Base-by-base conservation (phyloP, 2,329 filamentous ascomycete genomes). In the Chaetomiaceae sp. region DNA sequence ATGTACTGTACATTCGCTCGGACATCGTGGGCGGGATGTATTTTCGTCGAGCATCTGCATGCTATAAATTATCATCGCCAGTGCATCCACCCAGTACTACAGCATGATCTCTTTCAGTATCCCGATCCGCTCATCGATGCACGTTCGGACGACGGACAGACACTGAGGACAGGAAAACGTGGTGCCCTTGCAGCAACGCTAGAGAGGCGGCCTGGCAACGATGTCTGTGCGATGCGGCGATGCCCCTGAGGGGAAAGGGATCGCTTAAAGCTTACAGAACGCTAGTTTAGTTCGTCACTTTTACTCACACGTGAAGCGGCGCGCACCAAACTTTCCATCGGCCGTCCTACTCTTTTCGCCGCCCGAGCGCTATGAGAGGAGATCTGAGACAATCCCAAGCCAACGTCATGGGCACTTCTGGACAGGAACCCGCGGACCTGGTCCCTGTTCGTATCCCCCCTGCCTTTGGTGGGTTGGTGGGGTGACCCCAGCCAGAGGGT, bases 341-440 rank as follows among this genome's bases (percentile, higher is more conserved):
- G 53, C 32, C 45, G 10, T 42, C 34, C 18, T 48, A 21, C 36
- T 40, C 18, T 47, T 30, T 32, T 32, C 30, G 37, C 32, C 36
- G 14, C 40, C 18, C 38, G 13, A 50, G 16, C 34, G 29, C 42
- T 43, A 42, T 43, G n/a, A 32, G 33, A 38, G 9, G n/a, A 53
- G 53, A 58, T 54, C 50, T 53, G 53, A 54, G 55, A 57, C 51
- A 49, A n/a, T 25, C 38, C 34, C 47, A 49, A 33, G 47, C 30
- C 43, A 33, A 34, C 20, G 34, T 37, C 16, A 23, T 45, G 25
- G 46, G 46, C 25, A 18, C 18, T 14, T 40, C 50, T 18, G 36
- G 46, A 41, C 37, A 44, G 23, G 18, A 40, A 40, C 52, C 51
- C 53, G 51, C 51, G 20, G 33, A 16, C 54, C 54, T 41, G 51